phyloP scores from a whole-genome alignment of 2,329 filamentous ascomycete genomes.

The Fusarium xyrophilum region DNA sequence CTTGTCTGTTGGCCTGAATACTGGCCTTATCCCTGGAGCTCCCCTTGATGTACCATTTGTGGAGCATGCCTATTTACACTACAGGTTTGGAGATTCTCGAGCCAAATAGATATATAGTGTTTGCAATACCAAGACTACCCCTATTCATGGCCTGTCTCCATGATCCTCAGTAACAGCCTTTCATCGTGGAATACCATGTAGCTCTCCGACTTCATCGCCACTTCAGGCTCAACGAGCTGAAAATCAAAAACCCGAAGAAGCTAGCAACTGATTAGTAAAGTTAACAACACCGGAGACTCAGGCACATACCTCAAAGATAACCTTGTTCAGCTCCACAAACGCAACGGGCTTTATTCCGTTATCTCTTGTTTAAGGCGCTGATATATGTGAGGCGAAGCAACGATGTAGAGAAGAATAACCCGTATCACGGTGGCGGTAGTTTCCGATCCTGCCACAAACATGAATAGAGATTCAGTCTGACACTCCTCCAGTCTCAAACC shows the following conservation, averaged over 20 bases:
- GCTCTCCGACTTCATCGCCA: background rate
- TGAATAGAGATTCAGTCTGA: background rate
- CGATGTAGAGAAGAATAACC: background rate
- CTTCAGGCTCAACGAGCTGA: background rate
- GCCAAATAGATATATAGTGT: accelerated
- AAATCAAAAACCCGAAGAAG: background rate
- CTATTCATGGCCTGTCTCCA: accelerated
- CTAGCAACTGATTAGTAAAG: background rate
- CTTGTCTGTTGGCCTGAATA: accelerated
- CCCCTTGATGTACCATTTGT: background rate
- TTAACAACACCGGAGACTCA: accelerated
- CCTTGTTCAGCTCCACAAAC: background rate
- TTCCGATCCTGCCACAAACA: background rate
- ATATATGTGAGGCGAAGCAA: background rate
- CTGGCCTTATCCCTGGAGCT: background rate
- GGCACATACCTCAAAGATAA: background rate
- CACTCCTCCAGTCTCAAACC: background rate
- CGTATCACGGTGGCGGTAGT: background rate
- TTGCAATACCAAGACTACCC: accelerated
- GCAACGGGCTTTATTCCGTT: background rate
- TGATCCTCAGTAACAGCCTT: background rate
- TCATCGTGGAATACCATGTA: background rate
- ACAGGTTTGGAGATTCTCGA: accelerated
- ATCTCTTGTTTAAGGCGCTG: background rate
- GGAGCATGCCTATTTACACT: background rate